phyloP scores from a whole-genome alignment of 495 filamentous ascomycete species.

The Penicillium fimorum region DNA sequence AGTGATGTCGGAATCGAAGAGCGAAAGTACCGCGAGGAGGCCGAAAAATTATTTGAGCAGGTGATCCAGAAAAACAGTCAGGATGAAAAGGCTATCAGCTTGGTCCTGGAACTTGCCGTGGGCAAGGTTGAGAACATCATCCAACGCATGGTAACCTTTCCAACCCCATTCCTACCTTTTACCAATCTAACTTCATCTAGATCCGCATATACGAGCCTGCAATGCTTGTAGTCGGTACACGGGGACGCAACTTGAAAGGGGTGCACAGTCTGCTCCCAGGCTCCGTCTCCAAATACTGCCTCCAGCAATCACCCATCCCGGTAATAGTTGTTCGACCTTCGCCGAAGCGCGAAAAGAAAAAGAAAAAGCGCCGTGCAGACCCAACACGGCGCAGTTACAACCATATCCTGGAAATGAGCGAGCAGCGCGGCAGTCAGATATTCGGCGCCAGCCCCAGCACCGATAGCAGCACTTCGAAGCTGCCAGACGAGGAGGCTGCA shows the following conservation, averaged over 20 bases:
- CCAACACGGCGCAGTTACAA: slow-evolving; percentile 76
- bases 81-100: slow-evolving; percentile 78
- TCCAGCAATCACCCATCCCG: slow-evolving; percentile 95
- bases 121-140: slow-evolving; percentile 92
- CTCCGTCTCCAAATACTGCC: slow-evolving; percentile 93
- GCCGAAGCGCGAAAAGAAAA: slow-evolving; percentile 88
- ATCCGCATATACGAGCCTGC: slow-evolving; percentile 93
- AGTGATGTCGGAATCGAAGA: slow-evolving; percentile 68
- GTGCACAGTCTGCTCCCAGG: slow-evolving; percentile 88
- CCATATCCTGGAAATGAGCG: slow-evolving; percentile 67
- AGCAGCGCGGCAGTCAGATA: slow-evolving; percentile 51
- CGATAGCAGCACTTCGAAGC: slow-evolving; percentile 37
- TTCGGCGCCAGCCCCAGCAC: slow-evolving; percentile 52
- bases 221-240: slow-evolving; percentile 92
- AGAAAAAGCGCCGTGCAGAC: slow-evolving; percentile 79
- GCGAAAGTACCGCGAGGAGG: slow-evolving; percentile 75
- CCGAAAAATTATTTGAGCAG: slow-evolving; percentile 67
- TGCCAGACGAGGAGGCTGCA: slow-evolving; percentile 64
- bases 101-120: slow-evolving; percentile 85
- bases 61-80: slow-evolving; percentile 80
- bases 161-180: slow-evolving; percentile 24
- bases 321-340: slow-evolving; percentile 93
- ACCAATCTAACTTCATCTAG: slow-evolving; percentile 43
- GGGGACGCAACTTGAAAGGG: slow-evolving; percentile 81
- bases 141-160: slow-evolving; percentile 74